phyloP scores from a whole-genome alignment of 352 stramenopile species.

The Pythium guiyangense region DNA sequence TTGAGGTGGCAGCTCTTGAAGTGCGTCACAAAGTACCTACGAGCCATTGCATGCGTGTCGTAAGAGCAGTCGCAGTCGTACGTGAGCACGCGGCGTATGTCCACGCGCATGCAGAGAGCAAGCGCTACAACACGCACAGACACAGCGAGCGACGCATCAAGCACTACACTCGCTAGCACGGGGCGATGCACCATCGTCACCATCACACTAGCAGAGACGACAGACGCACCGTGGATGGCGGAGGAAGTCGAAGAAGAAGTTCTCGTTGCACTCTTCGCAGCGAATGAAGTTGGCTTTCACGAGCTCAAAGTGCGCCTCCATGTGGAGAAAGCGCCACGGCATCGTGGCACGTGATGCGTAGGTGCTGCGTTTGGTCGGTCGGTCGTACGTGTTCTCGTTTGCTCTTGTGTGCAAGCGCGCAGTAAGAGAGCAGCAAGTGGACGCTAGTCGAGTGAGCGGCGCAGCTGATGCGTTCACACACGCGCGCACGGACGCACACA shows the following conservation, averaged over 20 bases:
- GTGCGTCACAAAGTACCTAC: constrained; percentile 75
- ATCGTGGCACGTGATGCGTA: neutral
- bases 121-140: neutral
- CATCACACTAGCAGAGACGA: neutral
- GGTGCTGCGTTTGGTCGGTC: too few relatives aligned
- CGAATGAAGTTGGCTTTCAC: constrained; percentile 68
- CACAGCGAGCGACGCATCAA: too few relatives aligned
- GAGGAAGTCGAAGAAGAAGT: constrained; percentile 80
- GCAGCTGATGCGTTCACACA: too few relatives aligned
- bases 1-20: constrained; percentile 80
- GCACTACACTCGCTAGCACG: too few relatives aligned
- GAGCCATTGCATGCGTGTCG: too few relatives aligned
- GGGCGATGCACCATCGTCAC: too few relatives aligned
- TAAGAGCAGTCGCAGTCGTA: neutral
- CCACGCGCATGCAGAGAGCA: constrained; percentile 5
- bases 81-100: neutral
- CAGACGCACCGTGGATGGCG: constrained; percentile 47
- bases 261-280: constrained; percentile 77
- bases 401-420: too few relatives aligned
- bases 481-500: too few relatives aligned
- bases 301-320: constrained; percentile 66
- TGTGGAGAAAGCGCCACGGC: constrained; percentile 25
- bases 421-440: too few relatives aligned
- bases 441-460: too few relatives aligned
- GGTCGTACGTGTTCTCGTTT: too few relatives aligned